Evolutionary conservation across 202 grass and related monocot genomes (phyloP).

Genomic region (Eragrostis tef): DNA sequence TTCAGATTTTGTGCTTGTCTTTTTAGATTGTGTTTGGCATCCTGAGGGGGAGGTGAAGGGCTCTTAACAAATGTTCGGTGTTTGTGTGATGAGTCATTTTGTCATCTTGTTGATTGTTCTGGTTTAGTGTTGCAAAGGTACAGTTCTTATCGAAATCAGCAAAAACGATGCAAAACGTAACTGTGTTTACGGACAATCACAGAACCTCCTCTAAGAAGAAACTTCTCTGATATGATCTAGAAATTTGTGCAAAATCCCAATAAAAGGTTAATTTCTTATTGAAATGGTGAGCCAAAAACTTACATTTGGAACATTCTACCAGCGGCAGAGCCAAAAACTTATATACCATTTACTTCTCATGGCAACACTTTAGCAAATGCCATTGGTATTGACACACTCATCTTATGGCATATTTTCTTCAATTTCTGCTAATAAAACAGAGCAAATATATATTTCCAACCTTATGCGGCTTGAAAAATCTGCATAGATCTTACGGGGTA

Average conservation of each 20-base stretch:
- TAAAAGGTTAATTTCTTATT: conserved; percentile 1
- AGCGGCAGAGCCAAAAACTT: no score
- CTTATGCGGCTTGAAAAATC: conserved; percentile 9
- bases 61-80: conserved; percentile 1
- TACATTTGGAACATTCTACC: neutral
- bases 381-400: neutral
- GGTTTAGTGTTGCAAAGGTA: conserved; percentile 3
- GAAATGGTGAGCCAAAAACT: conserved; percentile 15
- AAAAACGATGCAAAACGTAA: neutral
- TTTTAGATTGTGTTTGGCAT: neutral
- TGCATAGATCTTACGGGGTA: conserved; percentile 26
- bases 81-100: neutral
- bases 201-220: neutral
- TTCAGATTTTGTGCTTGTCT: conserved; percentile 16
- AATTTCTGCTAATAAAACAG: neutral
- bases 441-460: conserved; percentile 20
- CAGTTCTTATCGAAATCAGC: neutral
- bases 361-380: conserved; percentile 13
- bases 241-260: conserved; percentile 13
- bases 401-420: conserved; percentile 16
- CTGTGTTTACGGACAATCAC: conserved; percentile 7
- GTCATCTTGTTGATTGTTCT: conserved; percentile 10
- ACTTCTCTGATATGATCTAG: conserved; percentile 14
- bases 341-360: neutral
- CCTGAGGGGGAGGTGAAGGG: neutral